Conservation (phyloP, 495 filamentous ascomycete species). For the Oidiodendron maius region DNA sequence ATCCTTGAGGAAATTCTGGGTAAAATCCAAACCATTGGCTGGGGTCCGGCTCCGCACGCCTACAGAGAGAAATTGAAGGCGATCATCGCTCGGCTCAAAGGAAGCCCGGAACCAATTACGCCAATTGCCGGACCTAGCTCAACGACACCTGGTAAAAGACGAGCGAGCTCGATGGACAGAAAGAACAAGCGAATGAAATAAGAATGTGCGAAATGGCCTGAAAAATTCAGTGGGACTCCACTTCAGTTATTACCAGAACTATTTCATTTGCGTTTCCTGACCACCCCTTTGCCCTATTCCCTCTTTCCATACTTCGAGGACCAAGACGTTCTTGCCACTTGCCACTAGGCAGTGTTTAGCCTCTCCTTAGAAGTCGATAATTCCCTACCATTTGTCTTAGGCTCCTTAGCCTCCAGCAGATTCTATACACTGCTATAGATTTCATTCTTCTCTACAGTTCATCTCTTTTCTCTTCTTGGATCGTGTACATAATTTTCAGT, state of each 20-base stretch:
- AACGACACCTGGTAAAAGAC: constrained; percentile 7
- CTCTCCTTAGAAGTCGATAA: too few species aligned
- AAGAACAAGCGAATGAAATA: background rate
- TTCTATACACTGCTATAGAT: too few species aligned
- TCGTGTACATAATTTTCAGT: too few species aligned
- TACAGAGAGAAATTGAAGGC: constrained; percentile 14
- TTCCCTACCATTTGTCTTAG: too few species aligned
- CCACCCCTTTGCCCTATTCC: background rate
- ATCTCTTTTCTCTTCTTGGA: too few species aligned
- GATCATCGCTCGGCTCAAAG: constrained; percentile 15
- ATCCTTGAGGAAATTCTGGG: constrained; percentile 17
- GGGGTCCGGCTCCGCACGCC: constrained; percentile 15
- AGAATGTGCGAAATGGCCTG: background rate
- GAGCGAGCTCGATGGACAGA: constrained; percentile 1
- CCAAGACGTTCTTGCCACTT: too few species aligned
- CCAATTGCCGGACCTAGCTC: background rate
- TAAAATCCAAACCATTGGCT: constrained; percentile 9
- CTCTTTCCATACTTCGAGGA: too few species aligned
- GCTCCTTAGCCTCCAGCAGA: too few species aligned
- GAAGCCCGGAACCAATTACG: constrained; percentile 1
- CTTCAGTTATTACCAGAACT: background rate
- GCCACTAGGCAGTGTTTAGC: too few species aligned
- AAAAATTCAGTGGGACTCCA: background rate
- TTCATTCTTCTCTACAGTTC: too few species aligned
- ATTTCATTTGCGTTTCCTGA: background rate